Evolutionary conservation across 192 early-diverging fungal genomes (phyloP).

Genomic region (Coemansia sp.): DNA sequence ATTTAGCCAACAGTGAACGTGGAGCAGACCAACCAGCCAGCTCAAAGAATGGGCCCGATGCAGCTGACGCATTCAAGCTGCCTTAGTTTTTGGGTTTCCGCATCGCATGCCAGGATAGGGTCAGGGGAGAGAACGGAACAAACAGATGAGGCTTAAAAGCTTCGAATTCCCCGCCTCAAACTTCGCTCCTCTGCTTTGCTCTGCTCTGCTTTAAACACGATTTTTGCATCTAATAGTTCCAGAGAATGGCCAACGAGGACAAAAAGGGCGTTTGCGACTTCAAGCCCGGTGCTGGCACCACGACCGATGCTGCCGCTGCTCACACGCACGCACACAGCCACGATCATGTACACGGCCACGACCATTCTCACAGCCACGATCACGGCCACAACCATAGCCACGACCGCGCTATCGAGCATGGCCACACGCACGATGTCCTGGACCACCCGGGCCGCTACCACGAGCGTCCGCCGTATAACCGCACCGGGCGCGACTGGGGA

Average conservation of each 20-base stretch:
- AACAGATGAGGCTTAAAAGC: background rate
- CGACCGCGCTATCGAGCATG: constrained; percentile 66
- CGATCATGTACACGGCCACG: constrained; percentile 21
- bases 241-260: background rate
- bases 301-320: background rate
- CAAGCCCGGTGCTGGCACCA: constrained; percentile 13
- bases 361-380: constrained; percentile 22
- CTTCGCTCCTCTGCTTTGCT: background rate
- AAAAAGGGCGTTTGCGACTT: constrained; percentile 33
- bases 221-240: background rate
- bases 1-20: too few species aligned
- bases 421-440: constrained; percentile 88
- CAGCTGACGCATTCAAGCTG: background rate
- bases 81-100: too few species aligned
- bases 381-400: constrained; percentile 47
- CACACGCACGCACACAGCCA: constrained; percentile 39
- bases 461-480: constrained; percentile 71
- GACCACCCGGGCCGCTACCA: constrained; percentile 83
- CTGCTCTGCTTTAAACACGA: background rate
- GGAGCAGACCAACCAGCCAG: background rate
- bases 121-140: background rate
- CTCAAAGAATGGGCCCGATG: background rate
- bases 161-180: background rate
- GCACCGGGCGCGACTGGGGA: constrained; percentile 76
- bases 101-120: background rate